Evolutionary conservation across 2,329 filamentous ascomycete genomes (phyloP), one percentile per base, ranked within the genome.

Genomic region (Botrytis elliptica): DNA sequence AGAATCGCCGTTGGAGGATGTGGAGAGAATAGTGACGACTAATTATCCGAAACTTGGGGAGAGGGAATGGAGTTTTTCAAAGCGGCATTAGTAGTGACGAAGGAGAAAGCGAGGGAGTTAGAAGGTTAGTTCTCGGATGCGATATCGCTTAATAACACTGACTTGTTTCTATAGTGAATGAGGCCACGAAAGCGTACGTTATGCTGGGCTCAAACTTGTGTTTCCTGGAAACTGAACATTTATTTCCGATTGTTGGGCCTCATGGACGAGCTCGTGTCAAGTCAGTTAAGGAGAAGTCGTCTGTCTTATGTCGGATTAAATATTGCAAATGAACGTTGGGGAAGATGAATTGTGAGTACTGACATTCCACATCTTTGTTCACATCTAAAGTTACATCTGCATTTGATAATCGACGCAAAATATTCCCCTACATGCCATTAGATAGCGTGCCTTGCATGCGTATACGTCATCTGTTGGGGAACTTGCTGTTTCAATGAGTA

Each of bases 401-500:
- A 52, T 25, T 52, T 12, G 10, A n/a, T 2, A n/a, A 4, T n/a
- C 22, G 22, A 0, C 5, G 46, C 10, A 4, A 4, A 25, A n/a
- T 25, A 0, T 22, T 52, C 46, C 9, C 22, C 22, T 12, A 49
- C 0, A 49, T 1, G 20, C 1, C 5, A 49, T 25, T 22, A 22
- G 22, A 25, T 4, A 10, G 9, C 22, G 10, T 1, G 4, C 0
- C 0, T 49, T 4, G 3, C 5, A 14, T 25, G 22, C 22, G 4
- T n/a, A 14, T n/a, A 52, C 22, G 9, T 6, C 22, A 25, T 25
- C 22, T 52, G 10, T 12, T 6, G 7, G 25, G 5, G 33, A 14
- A 62, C 33, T 62, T 14, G 1, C 22, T 14, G 0, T 52, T 14
- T 1, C 1, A 0, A 52, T 25, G 0, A 52, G 4, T 2, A 12